Percentiles rank a stretch among this genome's conserved stretches.
These are phyloP conservation scores for Leccinum pachyderme DNA, from an alignment of 1,284 basidiomycete genomes.

Conservation along the genomic window DNA sequence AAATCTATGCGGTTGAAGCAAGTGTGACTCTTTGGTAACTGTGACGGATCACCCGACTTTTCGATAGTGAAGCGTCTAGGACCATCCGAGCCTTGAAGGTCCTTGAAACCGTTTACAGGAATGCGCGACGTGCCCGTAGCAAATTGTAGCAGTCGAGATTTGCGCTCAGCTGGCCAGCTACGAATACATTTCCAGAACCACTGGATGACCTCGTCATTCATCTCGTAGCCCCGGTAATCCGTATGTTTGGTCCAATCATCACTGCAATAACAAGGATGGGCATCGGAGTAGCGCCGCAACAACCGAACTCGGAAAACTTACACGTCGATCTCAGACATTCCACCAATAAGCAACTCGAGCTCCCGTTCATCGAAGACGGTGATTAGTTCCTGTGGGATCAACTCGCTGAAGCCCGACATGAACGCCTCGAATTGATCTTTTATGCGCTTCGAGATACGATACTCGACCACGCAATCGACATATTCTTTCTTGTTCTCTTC, in stretches of 20 bases:
- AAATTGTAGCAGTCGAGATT: constrained; percentile 87
- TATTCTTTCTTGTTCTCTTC: constrained; percentile 97
- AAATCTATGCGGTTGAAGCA: constrained; percentile 88
- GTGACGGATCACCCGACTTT: constrained; percentile 84
- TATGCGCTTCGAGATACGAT: constrained; percentile 88
- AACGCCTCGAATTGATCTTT: constrained; percentile 96
- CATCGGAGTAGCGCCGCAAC: background rate
- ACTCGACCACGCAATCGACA: constrained; percentile 86
- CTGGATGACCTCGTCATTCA: constrained; percentile 86
- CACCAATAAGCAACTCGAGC: constrained; percentile 89
- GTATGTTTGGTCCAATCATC: constrained; percentile 80
- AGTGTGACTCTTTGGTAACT: constrained; percentile 82
- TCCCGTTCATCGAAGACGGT: constrained; percentile 96
- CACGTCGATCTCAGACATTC: constrained; percentile 95
- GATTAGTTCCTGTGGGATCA: constrained; percentile 91
- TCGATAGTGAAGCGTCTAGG: constrained; percentile 89
- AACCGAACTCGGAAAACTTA: constrained; percentile 38
- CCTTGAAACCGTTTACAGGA: constrained; percentile 93
- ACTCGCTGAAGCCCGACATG: constrained; percentile 92
- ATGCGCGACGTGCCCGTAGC: constrained; percentile 92
- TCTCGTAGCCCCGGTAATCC: constrained; percentile 71
- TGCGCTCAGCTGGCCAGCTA: constrained; percentile 91
- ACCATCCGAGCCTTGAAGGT: constrained; percentile 91
- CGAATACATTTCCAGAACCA: constrained; percentile 98
- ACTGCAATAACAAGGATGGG: constrained; percentile 32